Evolutionary conservation across 805 yeast genomes (phyloP).

Genomic region (Candida berthetii): DNA sequence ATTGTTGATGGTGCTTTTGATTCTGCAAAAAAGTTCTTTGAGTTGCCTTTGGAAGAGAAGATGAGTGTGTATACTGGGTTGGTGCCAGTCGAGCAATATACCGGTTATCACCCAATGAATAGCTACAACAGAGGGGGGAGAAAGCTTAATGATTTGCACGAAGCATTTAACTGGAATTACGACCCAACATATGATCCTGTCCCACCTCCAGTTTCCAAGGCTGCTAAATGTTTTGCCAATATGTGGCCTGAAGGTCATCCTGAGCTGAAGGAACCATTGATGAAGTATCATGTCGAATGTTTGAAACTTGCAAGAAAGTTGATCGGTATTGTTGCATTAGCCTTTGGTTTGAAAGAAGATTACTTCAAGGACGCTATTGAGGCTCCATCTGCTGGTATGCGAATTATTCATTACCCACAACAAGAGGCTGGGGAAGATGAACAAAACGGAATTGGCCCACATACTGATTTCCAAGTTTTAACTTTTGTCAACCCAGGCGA

Average conservation of each 20-base stretch:
- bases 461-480: conserved; percentile 27
- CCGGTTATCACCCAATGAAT: too few relatives aligned
- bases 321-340: conserved; percentile 20
- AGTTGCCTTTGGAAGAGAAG: conserved; percentile 15
- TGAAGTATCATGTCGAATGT: conserved; percentile 13
- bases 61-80: conserved; percentile 13
- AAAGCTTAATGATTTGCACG: conserved; percentile 20
- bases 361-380: conserved; percentile 15
- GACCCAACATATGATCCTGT: conserved; percentile 14
- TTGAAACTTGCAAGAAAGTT: conserved; percentile 16
- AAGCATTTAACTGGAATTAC: conserved; percentile 23
- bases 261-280: conserved; percentile 13
- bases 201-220: conserved; percentile 3
- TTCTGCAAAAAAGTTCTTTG: conserved; percentile 18
- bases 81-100: not conserved
- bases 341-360: conserved; percentile 18
- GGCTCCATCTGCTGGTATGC: conserved; percentile 18
- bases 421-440: conserved; percentile 18
- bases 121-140: too few relatives aligned
- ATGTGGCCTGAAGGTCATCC: conserved; percentile 21
- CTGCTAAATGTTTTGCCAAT: conserved; percentile 18
- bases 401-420: conserved; percentile 25
- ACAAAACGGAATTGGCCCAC: conserved; percentile 28
- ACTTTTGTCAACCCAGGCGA: conserved; percentile 26
- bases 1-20: conserved; percentile 4